Base-by-base conservation (phyloP, 345 rosid genomes). In the Euclidium syriacum region DNA sequence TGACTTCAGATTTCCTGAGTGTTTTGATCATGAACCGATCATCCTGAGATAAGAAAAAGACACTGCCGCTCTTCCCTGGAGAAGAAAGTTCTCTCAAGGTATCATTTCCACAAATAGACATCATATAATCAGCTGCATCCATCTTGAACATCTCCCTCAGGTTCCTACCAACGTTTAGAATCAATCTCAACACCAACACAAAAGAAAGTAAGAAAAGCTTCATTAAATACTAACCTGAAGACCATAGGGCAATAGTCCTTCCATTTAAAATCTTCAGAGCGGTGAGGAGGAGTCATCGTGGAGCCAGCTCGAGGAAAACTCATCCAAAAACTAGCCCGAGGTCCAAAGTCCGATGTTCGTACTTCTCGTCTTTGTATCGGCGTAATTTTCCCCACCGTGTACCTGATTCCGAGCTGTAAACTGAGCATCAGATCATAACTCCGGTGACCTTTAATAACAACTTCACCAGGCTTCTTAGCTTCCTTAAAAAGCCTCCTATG, bases 191-290 rank as follows among this genome's bases (percentile, higher is more conserved):
- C 40, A 6, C 35, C 24, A n/a, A n/a, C n/a, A n/a, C n/a, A n/a
- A n/a, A n/a, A n/a, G n/a, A n/a, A n/a, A n/a, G n/a, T n/a, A n/a
- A n/a, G n/a, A n/a, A n/a, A n/a, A n/a, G n/a, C n/a, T n/a, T n/a
- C n/a, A n/a, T n/a, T n/a, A n/a, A 34, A 4, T 20, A 52, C 76
- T 64, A 52, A 88, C 99, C 99, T 94, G 90, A 94, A 90, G 46
- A 90, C 97, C 96, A 94, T 94, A 19, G 99, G 97, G 70, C 99
- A 94, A 68, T 90, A 94, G 67, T 94, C 99, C 71, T 94, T 94
- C 97, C 99, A 94, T 70, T 83, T 94, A 64, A 94, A 94, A 70
- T 81, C 99, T 36, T 87, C 97, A 0, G 97, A 90, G 59, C 73
- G 96, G 60, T 94, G 99, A 62, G 97, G 77, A 55, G 96, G 99